Evolutionary conservation across 1,284 basidiomycete genomes (phyloP), one percentile per base, ranked within the genome.

Genomic region (Ustilago crameri): DNA sequence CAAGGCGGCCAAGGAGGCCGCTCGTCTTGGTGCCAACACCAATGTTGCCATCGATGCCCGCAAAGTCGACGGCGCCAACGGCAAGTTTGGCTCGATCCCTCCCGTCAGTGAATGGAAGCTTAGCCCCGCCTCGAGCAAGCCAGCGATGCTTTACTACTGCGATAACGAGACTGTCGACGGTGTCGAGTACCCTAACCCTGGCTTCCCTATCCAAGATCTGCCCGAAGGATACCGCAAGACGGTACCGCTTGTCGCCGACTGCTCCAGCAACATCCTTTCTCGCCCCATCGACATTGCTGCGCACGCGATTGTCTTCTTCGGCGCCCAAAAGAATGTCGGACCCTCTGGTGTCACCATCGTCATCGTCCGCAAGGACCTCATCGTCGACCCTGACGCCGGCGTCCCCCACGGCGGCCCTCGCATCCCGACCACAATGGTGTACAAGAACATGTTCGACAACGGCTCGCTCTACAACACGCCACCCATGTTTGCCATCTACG

Each of bases 141-240:
- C 95, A 1, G 95, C 92, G 9, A 89, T 95, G 80, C 90, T 98
- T 55, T 98, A 96, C 86, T 98, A 98, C 86, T 99, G 96, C 87
- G 95, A 98, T 84, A 99, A 99, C 86, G 96, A 99, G 86, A 99
- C 96, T 3, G 93, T 98, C 61, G 91, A 97, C 79, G 96, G 96
- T 32, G 91, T 95, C 55, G 91, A 98, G 85, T 98, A 93, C 85
- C 87, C 91, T 4, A 88, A 22, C 83, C 78, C 88, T 5, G 87
- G 90, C n/a, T 97, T 98, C 87, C 95, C 95, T 2, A 93, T 92
- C 86, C 87, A 91, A 69, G 85, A 87, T 49, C 86, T 98, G 38
- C 89, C 90, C 7, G 60, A 71, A 24, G 81, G 82, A 2, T 85
- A 88, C 63, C 84, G 86, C 24, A 68, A 80, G 51, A 74, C 84